Percentiles rank a stretch among this genome's conserved stretches.
Conservation (phyloP, 129 eudicot species). For the Cynara cardunculus region DNA sequence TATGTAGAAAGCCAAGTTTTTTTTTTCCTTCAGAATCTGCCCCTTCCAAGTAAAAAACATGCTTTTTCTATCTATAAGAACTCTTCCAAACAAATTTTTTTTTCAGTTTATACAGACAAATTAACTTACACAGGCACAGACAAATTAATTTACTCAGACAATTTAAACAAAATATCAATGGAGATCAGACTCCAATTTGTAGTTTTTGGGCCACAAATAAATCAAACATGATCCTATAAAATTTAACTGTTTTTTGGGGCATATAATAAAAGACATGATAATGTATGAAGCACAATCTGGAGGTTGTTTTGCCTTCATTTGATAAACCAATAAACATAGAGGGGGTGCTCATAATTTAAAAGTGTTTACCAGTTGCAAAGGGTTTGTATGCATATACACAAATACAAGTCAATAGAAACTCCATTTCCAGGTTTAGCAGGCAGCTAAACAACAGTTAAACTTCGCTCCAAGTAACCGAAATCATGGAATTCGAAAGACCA, state of each 20-base stretch:
- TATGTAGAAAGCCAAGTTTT: too few species aligned
- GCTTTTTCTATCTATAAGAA: too few species aligned
- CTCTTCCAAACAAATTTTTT: too few species aligned
- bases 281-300: neutral
- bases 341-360: neutral
- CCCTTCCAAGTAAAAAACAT: too few species aligned
- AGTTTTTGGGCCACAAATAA: neutral
- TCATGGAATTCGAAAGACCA: constrained; percentile 67
- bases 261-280: neutral
- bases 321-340: neutral
- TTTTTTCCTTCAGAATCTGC: too few species aligned
- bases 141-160: too few species aligned
- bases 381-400: neutral
- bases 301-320: neutral
- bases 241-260: neutral
- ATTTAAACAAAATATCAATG: too few species aligned
- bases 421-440: neutral
- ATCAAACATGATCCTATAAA: too few species aligned
- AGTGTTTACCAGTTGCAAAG: neutral
- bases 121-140: too few species aligned
- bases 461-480: constrained; percentile 67
- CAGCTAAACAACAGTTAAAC: neutral
- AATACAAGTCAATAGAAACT: neutral
- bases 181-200: neutral
- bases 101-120: too few species aligned